Evolutionary conservation across 805 yeast species (phyloP), one percentile per base, ranked within the genome.

Genomic region (Cyberlindnera japonica): DNA sequence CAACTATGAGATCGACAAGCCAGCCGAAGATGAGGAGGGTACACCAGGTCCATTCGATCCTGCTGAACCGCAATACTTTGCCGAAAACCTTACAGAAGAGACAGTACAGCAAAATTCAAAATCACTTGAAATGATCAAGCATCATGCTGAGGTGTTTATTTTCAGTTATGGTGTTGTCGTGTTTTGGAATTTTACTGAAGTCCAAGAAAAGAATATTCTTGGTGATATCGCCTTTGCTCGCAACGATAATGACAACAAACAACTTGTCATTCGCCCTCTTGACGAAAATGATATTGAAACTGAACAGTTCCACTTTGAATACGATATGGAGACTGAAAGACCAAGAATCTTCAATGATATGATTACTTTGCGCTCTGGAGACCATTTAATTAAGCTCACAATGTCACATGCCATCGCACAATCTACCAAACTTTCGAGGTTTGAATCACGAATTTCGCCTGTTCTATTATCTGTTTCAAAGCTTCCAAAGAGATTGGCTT

Each of bases 371-470:
- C 74, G 93, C 41, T 80, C 91, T 2, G 95, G 95, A 7, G 97
- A 91, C 59, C 97, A 90, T 64, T 72, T 91, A 55, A 87, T 89
- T 53, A 93, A 93, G 58, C 68, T 93, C 42, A 87, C 97, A 6
- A 77, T 93, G 77, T 86, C 97, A 1, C 96, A 93, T 62, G 96
- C 98, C 2, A 87, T 93, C 47, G 97, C 98, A 0, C 99, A 93
- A 62, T 87, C 95, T 48, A 90, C 97, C 1, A 93, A 90, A 59
- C 65, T 93, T 23, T 84, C 95, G 29, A 68, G 90, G 43, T 93
- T 91, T 63, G 99, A 93, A 61, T 84, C 95, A 29, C 72, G 95
- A 51, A 88, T 93, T 81, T 85, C 91, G 12, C 80, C 81, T 25
- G 81, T 84, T 43, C 70, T 93, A 56, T 83, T 80, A 44, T 83